These are phyloP conservation scores for Eurotiales sp. DNA, from an alignment of 2,329 filamentous ascomycete genomes.

Conservation along the genomic window DNA sequence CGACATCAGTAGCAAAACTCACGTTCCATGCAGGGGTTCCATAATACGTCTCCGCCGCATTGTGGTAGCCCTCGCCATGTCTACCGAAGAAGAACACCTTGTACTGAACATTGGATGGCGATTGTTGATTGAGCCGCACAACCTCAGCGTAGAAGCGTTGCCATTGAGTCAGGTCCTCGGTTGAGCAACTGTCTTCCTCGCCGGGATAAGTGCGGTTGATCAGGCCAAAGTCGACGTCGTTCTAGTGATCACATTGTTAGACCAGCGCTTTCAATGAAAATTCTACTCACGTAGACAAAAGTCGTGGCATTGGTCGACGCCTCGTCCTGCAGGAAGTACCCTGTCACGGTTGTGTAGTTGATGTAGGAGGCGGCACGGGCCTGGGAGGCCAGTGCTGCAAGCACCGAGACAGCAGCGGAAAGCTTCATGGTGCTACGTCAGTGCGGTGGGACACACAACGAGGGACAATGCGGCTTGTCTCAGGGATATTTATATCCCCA, in stretches of 20 bases:
- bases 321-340: constrained; percentile 50
- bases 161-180: constrained; percentile 49
- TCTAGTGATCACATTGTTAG: background rate
- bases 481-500: no score
- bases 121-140: constrained; percentile 41
- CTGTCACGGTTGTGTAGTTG: constrained; percentile 41
- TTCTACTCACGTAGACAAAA: constrained; percentile 45
- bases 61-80: constrained; percentile 60
- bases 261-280: no score
- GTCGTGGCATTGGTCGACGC: constrained; percentile 40
- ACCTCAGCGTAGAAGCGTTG: constrained; percentile 52
- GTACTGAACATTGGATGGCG: constrained; percentile 44
- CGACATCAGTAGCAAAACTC: no score
- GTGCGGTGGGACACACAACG: no score
- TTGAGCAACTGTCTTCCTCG: constrained; percentile 27
- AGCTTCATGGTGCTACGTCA: no score
- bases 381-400: background rate
- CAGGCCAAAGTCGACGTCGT: constrained; percentile 43
- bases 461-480: no score
- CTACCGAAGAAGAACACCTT: constrained; percentile 57
- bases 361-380: constrained; percentile 15
- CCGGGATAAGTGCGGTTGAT: constrained; percentile 45
- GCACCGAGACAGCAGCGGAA: background rate
- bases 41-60: constrained; percentile 56
- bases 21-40: constrained; percentile 60